A percentile compares a stretch with the other conserved stretches of the same genome.
Conservation (phyloP, 768 basidiomycete genomes). For the Hemileccinum rubropunctum region DNA sequence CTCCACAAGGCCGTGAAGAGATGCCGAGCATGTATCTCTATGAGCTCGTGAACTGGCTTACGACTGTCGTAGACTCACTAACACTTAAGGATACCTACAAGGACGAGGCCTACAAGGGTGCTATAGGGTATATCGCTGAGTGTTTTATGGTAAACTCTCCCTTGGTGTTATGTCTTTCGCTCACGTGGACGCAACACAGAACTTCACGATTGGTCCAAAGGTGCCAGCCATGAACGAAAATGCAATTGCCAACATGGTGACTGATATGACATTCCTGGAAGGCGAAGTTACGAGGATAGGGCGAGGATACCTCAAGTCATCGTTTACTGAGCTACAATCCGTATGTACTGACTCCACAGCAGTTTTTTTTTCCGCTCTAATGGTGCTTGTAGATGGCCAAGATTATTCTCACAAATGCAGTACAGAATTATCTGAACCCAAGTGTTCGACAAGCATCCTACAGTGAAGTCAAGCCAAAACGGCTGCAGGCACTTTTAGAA, state of each 20-base stretch:
- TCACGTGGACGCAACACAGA: slow-evolving; percentile 40
- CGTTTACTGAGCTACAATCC: slow-evolving; percentile 76
- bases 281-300: slow-evolving; percentile 79
- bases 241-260: slow-evolving; percentile 79
- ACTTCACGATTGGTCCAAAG: slow-evolving; percentile 74
- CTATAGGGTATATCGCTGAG: slow-evolving; percentile 83
- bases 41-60: slow-evolving; percentile 95
- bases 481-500: slow-evolving; percentile 70
- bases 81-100: slow-evolving; percentile 82
- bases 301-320: slow-evolving; percentile 62
- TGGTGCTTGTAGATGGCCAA: slow-evolving; percentile 53
- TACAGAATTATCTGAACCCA: slow-evolving; percentile 79
- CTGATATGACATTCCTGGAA: slow-evolving; percentile 87
- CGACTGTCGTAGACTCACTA: slow-evolving; percentile 90
- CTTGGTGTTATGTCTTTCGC: background rate
- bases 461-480: slow-evolving; percentile 62
- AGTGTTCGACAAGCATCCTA: slow-evolving; percentile 67
- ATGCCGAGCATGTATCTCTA: slow-evolving; percentile 92
- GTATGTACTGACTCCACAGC: slow-evolving; percentile 41
- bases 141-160: slow-evolving; percentile 73
- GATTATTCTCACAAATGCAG: slow-evolving; percentile 67
- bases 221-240: slow-evolving; percentile 84
- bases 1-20: slow-evolving; percentile 63
- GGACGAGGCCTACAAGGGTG: slow-evolving; percentile 85
- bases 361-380: slow-evolving; percentile 6